A percentile compares a stretch with the other conserved stretches of the same genome.
phyloP scores from a whole-genome alignment of 2,329 filamentous ascomycete genomes.

The Ceratocystis lukuohia region DNA sequence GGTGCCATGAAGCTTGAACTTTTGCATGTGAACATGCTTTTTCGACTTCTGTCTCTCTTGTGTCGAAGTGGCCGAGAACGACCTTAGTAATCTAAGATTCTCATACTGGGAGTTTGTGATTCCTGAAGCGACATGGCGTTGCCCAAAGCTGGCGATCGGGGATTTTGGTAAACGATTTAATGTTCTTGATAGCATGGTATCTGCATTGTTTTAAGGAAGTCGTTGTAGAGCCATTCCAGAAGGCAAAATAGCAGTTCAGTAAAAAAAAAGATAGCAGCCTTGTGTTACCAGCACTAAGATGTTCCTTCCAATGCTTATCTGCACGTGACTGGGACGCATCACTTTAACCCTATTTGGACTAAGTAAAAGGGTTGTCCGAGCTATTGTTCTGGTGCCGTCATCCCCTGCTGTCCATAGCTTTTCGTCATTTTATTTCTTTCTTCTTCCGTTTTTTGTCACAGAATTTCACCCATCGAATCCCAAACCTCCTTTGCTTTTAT shows the following conservation, averaged over 20 bases:
- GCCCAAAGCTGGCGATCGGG: background rate
- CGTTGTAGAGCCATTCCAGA: background rate
- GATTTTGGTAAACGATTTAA: constrained; percentile 8
- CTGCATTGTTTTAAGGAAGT: background rate
- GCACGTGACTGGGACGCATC: background rate
- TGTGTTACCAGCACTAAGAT: constrained; percentile 7
- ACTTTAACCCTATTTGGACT: constrained; percentile 1
- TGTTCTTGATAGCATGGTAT: constrained; percentile 11
- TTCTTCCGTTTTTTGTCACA: constrained; percentile 25
- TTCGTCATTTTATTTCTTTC: background rate
- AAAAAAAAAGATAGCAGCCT: constrained; percentile 8
- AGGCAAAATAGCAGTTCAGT: background rate
- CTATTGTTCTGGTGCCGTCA: constrained; percentile 3
- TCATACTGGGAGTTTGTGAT: background rate
- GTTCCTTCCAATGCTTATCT: constrained; percentile 32
- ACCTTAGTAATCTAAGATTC: background rate
- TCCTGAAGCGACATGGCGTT: background rate
- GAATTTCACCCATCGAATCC: background rate
- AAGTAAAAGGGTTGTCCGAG: background rate
- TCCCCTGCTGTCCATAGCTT: background rate
- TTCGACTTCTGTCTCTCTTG: constrained; percentile 1
- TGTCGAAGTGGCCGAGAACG: constrained; percentile 5
- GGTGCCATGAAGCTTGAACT: constrained; percentile 10
- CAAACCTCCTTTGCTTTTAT: background rate
- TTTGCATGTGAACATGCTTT: background rate